Percentiles rank a stretch among this genome's conserved stretches.
phyloP scores from a whole-genome alignment of 1,284 basidiomycete genomes.

The Trametes sp. region DNA sequence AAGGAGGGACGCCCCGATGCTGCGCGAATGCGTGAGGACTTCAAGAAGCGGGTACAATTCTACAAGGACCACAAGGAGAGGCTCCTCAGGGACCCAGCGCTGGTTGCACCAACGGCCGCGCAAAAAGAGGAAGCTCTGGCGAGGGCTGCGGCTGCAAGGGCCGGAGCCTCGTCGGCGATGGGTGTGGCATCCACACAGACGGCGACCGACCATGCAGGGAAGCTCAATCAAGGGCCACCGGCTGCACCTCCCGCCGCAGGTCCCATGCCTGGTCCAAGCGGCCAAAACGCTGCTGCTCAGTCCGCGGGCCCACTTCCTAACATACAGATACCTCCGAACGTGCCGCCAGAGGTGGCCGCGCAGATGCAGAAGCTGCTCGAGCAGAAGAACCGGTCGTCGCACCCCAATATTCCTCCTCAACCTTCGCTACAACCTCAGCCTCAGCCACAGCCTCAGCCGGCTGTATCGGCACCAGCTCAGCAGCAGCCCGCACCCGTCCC shows the following conservation, averaged over 20 bases:
- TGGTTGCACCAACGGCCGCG: constrained; percentile 6
- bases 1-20: constrained; percentile 15
- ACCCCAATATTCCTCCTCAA: background rate
- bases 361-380: constrained; percentile 65
- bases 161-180: background rate
- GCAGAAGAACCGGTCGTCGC: constrained; percentile 45
- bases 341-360: constrained; percentile 38
- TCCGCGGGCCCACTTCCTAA: background rate
- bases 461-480: constrained; percentile 1
- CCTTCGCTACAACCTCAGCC: background rate
- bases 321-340: constrained; percentile 14
- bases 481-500: background rate
- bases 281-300: background rate
- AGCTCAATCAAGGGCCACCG: background rate
- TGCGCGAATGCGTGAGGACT: constrained; percentile 15
- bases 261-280: background rate
- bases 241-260: background rate
- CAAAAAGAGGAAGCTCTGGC: constrained; percentile 6
- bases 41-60: constrained; percentile 20
- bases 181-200: background rate
- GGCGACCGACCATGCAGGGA: constrained; percentile 5
- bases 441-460: background rate
- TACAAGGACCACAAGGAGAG: constrained; percentile 15
- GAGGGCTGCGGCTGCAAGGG: background rate
- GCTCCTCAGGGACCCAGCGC: background rate